Base-by-base conservation (phyloP, 805 yeast genomes). In the Candida dendrica region DNA sequence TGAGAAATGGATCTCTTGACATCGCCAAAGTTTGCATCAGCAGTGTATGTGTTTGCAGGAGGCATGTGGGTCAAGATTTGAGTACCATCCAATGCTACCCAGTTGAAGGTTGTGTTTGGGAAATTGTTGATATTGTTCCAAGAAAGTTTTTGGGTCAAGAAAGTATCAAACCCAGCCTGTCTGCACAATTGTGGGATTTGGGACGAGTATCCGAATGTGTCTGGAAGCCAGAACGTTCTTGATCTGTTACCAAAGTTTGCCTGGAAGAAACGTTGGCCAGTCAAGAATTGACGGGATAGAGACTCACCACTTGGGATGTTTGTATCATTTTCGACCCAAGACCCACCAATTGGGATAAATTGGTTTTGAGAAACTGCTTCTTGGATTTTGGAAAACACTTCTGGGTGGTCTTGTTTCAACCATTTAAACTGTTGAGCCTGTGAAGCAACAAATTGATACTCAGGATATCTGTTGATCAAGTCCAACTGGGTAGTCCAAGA, bases 301-400 rank as follows among this genome's bases (percentile, higher is more conserved):
- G 96, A 83, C 63, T 91, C 98, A 36, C 98, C 97, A 47, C 77
- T 70, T n/a, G 98, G 98, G 65, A 91, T 71, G 63, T 91, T 91
- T 10, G 98, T 91, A 60, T 91, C 98, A 60, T 88, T 83, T 63
- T 91, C 98, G 35, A 93, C 98, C 98, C 98, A 91, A 0, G 96
- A 79, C 6, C 98, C 98, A 40, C 98, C 98, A 46, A 93, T 75
- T 10, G 96, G 95, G 38, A 90, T 71, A 54, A 91, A 91, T 49
- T 84, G 82, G 40, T 85, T 84, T 17, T 77, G 76, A 38, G 74
- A 68, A 42, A 82, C 81, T 40, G 84, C 84, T 24, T 77, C 75
- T 29, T 61, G 48, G 49, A 84, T 73, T 42, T 78, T 72, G 24
- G 68, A 61, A 52, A 79, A 88, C 36, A 87, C 72, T 24, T 79